Evolutionary conservation across 129 eudicot species (phyloP), one percentile per base, ranked within the genome.

Genomic region (Lactuca saligna): DNA sequence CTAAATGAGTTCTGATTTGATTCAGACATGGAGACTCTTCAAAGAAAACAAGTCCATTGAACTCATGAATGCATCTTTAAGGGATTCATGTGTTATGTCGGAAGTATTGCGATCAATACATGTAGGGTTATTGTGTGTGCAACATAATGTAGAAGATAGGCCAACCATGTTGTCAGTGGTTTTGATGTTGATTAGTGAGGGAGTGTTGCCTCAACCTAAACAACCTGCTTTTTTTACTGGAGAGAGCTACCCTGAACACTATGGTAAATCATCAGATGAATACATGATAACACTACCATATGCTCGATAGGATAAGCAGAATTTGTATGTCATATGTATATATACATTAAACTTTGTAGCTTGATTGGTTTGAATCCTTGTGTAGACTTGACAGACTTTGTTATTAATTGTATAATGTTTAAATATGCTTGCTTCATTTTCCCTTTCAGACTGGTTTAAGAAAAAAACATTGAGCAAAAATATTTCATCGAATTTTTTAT

Each of bases 21-120:
- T 51, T 9, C 13, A 78, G 78, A 78, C 70, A 59, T 78, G 82
- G 70, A 76, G 74, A 61, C 80, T 76, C 57, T 61, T 31, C 42
- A 69, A 61, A 76, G 69, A 61, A 54, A 49, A 42, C 31, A 76
- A 55, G 64, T 68, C 70, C 4, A 31, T 61, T 76, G 75, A 76
- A 31, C 38, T 76, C 31, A 68, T 76, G 44, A 17, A 35, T 68
- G 65, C 44, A 68, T 38, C 70, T 51, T 54, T 76, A 63, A 29
- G 25, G 7, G 68, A 6, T 33, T 76, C 80, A 9, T 76, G 65
- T 55, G 53, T 68, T 17, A 54, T 50, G 50, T 8, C 44, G 7
- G 75, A 76, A 76, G 80, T 76, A 33, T 15, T 68, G 3, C 35
- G 75, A 51, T 51, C 75, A 20, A 76, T 76, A 61, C 81, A 77